Conservation (phyloP, 2,329 filamentous ascomycete species). For the Talaromyces verruculosus region DNA sequence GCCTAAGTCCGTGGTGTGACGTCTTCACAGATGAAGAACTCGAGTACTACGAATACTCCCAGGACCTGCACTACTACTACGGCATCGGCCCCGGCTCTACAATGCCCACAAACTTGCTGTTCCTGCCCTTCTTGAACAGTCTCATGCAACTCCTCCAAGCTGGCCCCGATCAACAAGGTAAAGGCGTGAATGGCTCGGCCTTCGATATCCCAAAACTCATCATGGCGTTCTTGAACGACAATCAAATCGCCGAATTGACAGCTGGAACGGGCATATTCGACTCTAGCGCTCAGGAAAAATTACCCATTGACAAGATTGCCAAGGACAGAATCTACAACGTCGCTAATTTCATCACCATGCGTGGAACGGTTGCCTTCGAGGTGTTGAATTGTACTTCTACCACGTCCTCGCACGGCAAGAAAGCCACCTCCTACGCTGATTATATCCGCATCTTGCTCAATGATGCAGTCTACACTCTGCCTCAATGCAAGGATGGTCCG, state of each 20-base stretch:
- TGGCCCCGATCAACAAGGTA: slow-evolving; percentile 54
- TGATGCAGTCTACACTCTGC: slow-evolving; percentile 62
- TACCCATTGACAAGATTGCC: slow-evolving; percentile 52
- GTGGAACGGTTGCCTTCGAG: slow-evolving; percentile 66
- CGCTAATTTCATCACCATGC: slow-evolving; percentile 61
- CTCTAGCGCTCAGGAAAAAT: slow-evolving; percentile 51
- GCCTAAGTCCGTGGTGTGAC: slow-evolving; percentile 61
- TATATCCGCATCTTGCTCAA: slow-evolving; percentile 60
- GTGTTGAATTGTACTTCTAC: slow-evolving; percentile 54
- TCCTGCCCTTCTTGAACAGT: slow-evolving; percentile 61
- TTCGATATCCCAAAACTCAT: slow-evolving; percentile 56
- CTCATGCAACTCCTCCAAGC: slow-evolving; percentile 55
- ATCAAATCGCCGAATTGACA: slow-evolving; percentile 63
- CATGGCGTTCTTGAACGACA: slow-evolving; percentile 65
- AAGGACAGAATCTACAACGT: slow-evolving; percentile 55
- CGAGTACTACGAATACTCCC: slow-evolving; percentile 64
- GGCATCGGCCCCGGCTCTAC: slow-evolving; percentile 58
- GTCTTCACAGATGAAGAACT: slow-evolving; percentile 64
- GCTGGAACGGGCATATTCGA: slow-evolving; percentile 60
- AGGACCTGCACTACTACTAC: slow-evolving; percentile 69
- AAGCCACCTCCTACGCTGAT: not conserved
- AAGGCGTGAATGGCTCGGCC: slow-evolving; percentile 32
- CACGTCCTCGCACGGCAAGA: slow-evolving; percentile 1
- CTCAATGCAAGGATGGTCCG: slow-evolving; percentile 56
- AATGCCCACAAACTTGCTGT: slow-evolving; percentile 53